A percentile compares a stretch with the other conserved stretches of the same genome.
Conservation (phyloP, 768 basidiomycete species). For the Candolleomyces eurysporus region DNA sequence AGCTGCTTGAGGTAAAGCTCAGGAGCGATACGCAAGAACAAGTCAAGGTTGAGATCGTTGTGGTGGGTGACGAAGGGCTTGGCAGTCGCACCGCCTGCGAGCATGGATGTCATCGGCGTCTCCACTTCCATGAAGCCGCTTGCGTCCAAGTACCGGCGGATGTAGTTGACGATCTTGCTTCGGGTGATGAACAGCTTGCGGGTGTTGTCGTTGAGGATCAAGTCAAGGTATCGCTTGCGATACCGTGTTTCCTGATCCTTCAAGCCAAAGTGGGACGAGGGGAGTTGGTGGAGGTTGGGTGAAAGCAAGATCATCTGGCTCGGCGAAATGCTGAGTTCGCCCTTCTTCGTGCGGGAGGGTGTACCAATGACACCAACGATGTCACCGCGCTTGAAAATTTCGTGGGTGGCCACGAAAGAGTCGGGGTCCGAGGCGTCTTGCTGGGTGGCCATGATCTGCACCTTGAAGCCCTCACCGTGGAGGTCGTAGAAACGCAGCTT, state of each 20-base stretch:
- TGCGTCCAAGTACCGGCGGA: conserved; percentile 85
- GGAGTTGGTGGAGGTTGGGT: conserved; percentile 95
- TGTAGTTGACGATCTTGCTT: conserved; percentile 86
- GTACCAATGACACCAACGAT: conserved; percentile 90
- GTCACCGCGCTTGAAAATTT: conserved; percentile 91
- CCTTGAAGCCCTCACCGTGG: conserved; percentile 86
- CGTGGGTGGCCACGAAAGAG: conserved; percentile 69
- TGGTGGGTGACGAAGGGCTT: conserved; percentile 99
- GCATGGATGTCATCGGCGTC: conserved; percentile 96
- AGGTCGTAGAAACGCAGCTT: conserved; percentile 95
- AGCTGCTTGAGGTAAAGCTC: conserved; percentile 98
- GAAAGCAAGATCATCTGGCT: conserved; percentile 82
- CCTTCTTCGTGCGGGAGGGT: conserved; percentile 92
- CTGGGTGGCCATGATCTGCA: conserved; percentile 92
- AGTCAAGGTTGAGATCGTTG: conserved; percentile 94
- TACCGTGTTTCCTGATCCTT: conserved; percentile 98
- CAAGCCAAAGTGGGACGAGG: conserved; percentile 87
- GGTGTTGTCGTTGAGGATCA: conserved; percentile 90
- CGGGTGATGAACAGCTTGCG: conserved; percentile 90
- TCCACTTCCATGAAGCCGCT: conserved; percentile 98
- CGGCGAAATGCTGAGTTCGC: conserved; percentile 89
- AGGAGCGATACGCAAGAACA: conserved; percentile 96
- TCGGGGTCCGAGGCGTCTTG: conserved; percentile 71
- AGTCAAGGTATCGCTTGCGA: conserved; percentile 97
- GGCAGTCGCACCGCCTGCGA: conserved; percentile 96